These are phyloP conservation scores for Bacidia rubella DNA, from an alignment of 495 filamentous ascomycete species.

Conservation along the genomic window DNA sequence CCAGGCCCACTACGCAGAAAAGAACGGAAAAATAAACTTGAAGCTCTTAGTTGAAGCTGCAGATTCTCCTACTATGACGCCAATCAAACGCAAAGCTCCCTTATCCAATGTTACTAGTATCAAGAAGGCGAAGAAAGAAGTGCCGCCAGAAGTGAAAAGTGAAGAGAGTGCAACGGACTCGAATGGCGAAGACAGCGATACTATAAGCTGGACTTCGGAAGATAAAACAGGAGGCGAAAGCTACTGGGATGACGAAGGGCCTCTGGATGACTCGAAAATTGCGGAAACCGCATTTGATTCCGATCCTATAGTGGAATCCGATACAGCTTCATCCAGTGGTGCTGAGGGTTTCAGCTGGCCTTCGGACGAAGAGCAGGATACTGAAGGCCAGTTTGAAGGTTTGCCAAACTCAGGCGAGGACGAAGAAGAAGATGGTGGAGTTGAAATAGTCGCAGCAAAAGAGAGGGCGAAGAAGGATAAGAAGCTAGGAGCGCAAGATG, in stretches of 20 bases:
- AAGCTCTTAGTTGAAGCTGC: not conserved
- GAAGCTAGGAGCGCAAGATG: not conserved
- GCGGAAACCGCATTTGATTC: constrained; percentile 16
- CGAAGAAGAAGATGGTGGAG: constrained; percentile 12
- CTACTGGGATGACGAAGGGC: not conserved
- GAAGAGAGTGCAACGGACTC: not conserved
- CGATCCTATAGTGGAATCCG: constrained; percentile 19
- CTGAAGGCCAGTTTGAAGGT: constrained; percentile 23
- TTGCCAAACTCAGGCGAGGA: constrained; percentile 16
- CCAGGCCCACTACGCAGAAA: too few species aligned
- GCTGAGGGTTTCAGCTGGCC: constrained; percentile 19
- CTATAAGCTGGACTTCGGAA: not conserved
- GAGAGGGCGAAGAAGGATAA: not conserved
- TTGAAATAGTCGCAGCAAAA: not conserved
- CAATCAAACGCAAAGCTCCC: not conserved
- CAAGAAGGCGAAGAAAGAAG: not conserved
- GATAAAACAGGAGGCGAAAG: not conserved
- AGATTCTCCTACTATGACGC: not conserved
- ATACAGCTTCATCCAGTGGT: constrained; percentile 18
- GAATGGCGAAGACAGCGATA: too few species aligned
- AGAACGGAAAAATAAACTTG: not conserved
- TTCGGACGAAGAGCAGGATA: constrained; percentile 24
- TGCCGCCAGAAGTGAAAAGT: not conserved
- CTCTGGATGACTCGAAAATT: constrained; percentile 1
- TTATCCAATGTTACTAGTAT: not conserved